Percentiles rank a stretch among this genome's conserved stretches.
These are phyloP conservation scores for Thelonectria rubi DNA, from an alignment of 2,329 filamentous ascomycete genomes.

Conservation along the genomic window DNA sequence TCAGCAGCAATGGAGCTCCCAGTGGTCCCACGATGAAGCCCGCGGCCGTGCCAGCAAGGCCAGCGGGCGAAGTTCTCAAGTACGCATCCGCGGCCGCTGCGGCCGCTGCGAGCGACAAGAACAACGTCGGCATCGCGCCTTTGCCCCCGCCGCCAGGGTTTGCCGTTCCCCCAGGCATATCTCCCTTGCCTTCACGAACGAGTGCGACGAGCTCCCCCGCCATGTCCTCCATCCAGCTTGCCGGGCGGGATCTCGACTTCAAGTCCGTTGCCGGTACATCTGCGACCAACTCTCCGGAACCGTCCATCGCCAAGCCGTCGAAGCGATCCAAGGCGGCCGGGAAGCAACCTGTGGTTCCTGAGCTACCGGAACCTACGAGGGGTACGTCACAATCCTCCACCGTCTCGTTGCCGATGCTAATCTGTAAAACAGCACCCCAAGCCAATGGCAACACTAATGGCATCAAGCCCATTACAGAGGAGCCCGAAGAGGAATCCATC, in stretches of 20 bases:
- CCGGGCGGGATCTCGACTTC: conserved; percentile 49
- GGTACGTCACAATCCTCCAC: conserved; percentile 46
- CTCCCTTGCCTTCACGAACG: conserved; percentile 62
- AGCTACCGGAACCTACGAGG: conserved; percentile 55
- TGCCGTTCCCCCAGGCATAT: conserved; percentile 53
- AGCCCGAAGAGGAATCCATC: conserved; percentile 77
- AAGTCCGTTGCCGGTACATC: conserved; percentile 38
- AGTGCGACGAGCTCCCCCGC: conserved; percentile 66
- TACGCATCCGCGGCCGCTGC: conserved; percentile 97
- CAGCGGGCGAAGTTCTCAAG: conserved; percentile 89
- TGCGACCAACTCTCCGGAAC: conserved; percentile 38
- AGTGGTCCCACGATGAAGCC: conserved; percentile 84
- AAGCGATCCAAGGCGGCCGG: conserved; percentile 55
- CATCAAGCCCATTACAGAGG: conserved; percentile 55
- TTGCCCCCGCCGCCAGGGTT: conserved; percentile 85
- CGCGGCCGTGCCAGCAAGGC: conserved; percentile 82
- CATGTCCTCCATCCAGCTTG: conserved; percentile 57
- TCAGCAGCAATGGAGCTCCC: conserved; percentile 65
- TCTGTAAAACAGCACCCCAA: conserved; percentile 48
- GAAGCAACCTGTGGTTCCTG: conserved; percentile 55
- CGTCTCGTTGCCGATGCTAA: conserved; percentile 20
- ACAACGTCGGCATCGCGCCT: conserved; percentile 91
- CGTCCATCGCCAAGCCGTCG: conserved; percentile 43
- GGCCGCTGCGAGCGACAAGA: conserved; percentile 85
- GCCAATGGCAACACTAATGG: conserved; percentile 64